A percentile compares a stretch with the other conserved stretches of the same genome.
phyloP scores from a whole-genome alignment of 805 yeast species.

The Candida insectorum region DNA sequence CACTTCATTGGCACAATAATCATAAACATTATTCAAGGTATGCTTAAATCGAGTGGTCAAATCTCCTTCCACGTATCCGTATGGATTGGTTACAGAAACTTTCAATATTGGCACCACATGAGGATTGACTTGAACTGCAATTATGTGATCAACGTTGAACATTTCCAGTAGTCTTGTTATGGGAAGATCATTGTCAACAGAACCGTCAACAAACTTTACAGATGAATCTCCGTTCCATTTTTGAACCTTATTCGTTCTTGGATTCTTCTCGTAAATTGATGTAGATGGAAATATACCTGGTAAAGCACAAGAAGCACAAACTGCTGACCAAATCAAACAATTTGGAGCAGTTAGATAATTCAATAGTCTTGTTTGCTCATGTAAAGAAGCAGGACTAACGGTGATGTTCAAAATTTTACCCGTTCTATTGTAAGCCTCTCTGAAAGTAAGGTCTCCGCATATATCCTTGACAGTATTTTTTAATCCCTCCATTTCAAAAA shows the following conservation, averaged over 20 bases:
- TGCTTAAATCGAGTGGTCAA: slow-evolving; percentile 53
- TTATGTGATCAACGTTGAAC: slow-evolving; percentile 96
- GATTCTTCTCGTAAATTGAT: slow-evolving; percentile 78
- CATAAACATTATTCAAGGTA: slow-evolving; percentile 51
- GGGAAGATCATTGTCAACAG: slow-evolving; percentile 93
- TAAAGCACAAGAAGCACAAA: slow-evolving; percentile 89
- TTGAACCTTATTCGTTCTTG: slow-evolving; percentile 63
- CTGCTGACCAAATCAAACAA: slow-evolving; percentile 82
- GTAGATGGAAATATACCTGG: slow-evolving; percentile 91
- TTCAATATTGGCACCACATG: slow-evolving; percentile 88
- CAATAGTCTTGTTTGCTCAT: slow-evolving; percentile 84
- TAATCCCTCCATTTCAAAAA: slow-evolving; percentile 76
- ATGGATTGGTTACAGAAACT: slow-evolving; percentile 62
- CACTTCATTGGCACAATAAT: slow-evolving; percentile 63
- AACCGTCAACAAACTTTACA: slow-evolving; percentile 88
- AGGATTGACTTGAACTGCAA: slow-evolving; percentile 96
- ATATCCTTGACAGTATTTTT: slow-evolving; percentile 71
- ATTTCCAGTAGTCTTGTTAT: slow-evolving; percentile 86
- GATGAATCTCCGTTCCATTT: slow-evolving; percentile 80
- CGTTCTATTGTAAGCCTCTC: slow-evolving; percentile 92
- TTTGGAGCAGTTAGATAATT: slow-evolving; percentile 80
- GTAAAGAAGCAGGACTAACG: slow-evolving; percentile 85
- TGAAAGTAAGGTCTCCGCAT: slow-evolving; percentile 86
- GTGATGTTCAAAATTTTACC: slow-evolving; percentile 92
- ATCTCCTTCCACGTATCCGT: slow-evolving; percentile 65